Conservation (phyloP, 2,329 filamentous ascomycete species). For the Trichophaea hybrida region DNA sequence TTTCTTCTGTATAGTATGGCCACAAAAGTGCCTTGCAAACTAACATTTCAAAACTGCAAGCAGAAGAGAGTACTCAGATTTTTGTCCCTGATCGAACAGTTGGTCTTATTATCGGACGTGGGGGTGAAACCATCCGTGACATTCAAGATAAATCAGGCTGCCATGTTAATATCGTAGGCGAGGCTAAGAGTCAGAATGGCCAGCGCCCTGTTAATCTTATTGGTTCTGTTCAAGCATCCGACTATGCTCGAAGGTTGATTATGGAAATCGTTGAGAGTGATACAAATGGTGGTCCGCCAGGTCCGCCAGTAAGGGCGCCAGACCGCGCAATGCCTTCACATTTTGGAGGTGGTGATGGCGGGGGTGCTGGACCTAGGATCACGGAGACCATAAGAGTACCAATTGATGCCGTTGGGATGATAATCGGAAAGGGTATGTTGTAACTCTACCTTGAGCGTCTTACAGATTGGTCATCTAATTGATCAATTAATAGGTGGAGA, state of each 20-base stretch:
- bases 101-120: constrained; percentile 83
- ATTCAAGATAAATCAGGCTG: constrained; percentile 84
- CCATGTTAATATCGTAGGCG: constrained; percentile 87
- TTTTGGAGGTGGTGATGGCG: constrained; percentile 33
- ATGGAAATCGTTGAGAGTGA: constrained; percentile 92
- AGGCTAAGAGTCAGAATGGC: constrained; percentile 84
- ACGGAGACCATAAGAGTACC: constrained; percentile 75
- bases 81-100: constrained; percentile 92
- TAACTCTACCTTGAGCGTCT: background rate
- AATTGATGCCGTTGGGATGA: constrained; percentile 88
- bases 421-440: constrained; percentile 63
- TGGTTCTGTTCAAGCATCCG: constrained; percentile 58
- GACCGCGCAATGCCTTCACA: constrained; percentile 28
- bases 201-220: constrained; percentile 82
- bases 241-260: constrained; percentile 70
- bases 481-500: constrained; percentile 47
- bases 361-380: constrained; percentile 47
- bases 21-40: constrained; percentile 4
- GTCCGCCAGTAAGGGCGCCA: constrained; percentile 32
- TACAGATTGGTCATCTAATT: background rate
- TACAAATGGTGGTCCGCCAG: constrained; percentile 30
- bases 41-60: background rate
- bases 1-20: constrained; percentile 7
- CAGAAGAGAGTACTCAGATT: constrained; percentile 62
- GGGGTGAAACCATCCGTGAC: constrained; percentile 83